Base-by-base conservation (phyloP, 371 early-diverging fungal species). In the Chytridium lagenaria region DNA sequence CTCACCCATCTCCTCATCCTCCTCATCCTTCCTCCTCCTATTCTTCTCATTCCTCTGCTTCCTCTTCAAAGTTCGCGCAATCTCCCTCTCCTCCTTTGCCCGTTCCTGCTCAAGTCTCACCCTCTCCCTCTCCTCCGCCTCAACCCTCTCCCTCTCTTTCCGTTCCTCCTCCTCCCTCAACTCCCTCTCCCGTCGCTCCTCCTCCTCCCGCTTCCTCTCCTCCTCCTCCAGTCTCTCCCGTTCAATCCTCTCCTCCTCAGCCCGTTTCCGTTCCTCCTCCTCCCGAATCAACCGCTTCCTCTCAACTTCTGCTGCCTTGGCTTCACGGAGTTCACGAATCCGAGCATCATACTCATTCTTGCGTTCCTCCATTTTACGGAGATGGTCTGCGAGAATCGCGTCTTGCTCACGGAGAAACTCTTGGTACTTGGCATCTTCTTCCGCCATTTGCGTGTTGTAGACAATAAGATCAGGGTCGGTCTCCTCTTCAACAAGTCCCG, bases 261-360 rank as follows among this genome's bases (percentile, higher is more conserved):
- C 12, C 3, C 63, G 63, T 37, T 63, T 15, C 12, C 63, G 30
- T 37, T 63, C 63, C 36, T 63, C 37, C 36, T 63, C 63, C 63
- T 63, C 63, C 33, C 63, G 63, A 36, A 63, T 31, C 63, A 15
- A 28, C 7, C 55, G 55, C 55, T 55, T 55, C 5, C 55, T 7
- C 26, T 16, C 30, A 7, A 55, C 55, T 55, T 55, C 55, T 10
- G 55, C 55, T 7, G 19, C 23, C 30, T 55, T 55, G 5, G 55
- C 55, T 55, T 26, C 26, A 5, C 26, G 55, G 30, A 55, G 10
- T 55, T 55, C 63, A 30, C 34, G 36, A 63, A 63, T 31, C 34
- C 23, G 3, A 12, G 15, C 34, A 3, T 63, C 63, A 23, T 36
- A 36, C 36, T 63, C 37, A 16, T 31, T 31, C 36, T 63, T 63